phyloP scores from a whole-genome alignment of 2,329 filamentous ascomycete species.

The Epichloe bromicola region DNA sequence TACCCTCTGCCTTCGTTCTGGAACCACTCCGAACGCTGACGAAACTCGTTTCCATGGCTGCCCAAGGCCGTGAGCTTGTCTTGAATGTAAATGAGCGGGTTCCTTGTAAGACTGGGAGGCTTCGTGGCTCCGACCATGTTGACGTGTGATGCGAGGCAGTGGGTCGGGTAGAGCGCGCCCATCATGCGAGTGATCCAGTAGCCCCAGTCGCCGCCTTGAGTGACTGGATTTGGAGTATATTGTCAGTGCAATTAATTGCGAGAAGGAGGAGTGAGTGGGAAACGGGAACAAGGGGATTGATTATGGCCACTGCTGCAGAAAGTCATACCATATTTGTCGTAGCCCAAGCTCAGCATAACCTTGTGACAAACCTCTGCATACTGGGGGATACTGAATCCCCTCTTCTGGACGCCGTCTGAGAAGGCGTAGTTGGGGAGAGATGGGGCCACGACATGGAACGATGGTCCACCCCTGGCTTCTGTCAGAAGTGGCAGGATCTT shows the following conservation, averaged over 20 bases:
- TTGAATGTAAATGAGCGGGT: constrained; percentile 45
- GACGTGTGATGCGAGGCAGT: constrained; percentile 43
- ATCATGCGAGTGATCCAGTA: constrained; percentile 51
- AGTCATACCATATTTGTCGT: constrained; percentile 19
- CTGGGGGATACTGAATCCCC: constrained; percentile 19
- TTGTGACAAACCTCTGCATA: constrained; percentile 47
- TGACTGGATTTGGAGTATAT: constrained; percentile 35
- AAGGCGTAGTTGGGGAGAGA: constrained; percentile 41
- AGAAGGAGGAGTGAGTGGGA: neutral
- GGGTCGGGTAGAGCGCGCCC: constrained; percentile 41
- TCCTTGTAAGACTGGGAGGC: constrained; percentile 34
- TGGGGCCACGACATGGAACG: constrained; percentile 45
- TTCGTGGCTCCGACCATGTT: constrained; percentile 34
- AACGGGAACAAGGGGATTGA: no score
- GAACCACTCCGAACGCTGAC: constrained; percentile 46
- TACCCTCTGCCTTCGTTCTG: constrained; percentile 31
- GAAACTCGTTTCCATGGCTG: constrained; percentile 21
- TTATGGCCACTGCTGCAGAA: neutral
- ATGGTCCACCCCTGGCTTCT: constrained; percentile 18
- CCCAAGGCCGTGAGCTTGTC: constrained; percentile 38
- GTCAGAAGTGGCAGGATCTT: constrained; percentile 44
- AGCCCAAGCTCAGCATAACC: constrained; percentile 56
- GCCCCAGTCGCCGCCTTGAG: constrained; percentile 61
- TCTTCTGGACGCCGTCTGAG: constrained; percentile 17
- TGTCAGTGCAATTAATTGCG: neutral